A percentile compares a stretch with the other conserved stretches of the same genome.
Evolutionary conservation across 305 asterid genomes (phyloP).

Genomic region (Solanum hybrid): DNA sequence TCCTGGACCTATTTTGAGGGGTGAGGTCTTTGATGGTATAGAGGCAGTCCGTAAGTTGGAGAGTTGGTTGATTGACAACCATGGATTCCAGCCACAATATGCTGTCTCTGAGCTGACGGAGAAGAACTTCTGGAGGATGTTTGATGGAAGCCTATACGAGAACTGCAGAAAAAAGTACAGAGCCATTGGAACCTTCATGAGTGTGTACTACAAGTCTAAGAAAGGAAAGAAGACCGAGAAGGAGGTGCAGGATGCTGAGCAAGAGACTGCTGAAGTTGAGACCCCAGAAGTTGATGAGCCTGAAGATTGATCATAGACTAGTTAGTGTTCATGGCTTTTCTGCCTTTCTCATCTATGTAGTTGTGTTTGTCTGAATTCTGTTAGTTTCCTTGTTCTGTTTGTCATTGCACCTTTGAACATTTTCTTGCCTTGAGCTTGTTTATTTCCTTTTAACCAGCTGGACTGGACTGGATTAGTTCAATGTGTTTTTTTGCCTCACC

Average conservation of each 20-base stretch:
- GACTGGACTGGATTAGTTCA: neutral
- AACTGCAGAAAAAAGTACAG: slow-evolving; percentile 69
- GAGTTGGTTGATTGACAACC: slow-evolving; percentile 86
- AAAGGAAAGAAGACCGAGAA: slow-evolving; percentile 97
- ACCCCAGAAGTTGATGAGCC: slow-evolving; percentile 12
- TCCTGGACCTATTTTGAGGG: slow-evolving; percentile 89
- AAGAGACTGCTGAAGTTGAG: slow-evolving; percentile 64
- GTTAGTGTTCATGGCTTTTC: slow-evolving; percentile 7
- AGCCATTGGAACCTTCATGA: slow-evolving; percentile 95
- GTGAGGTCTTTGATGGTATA: slow-evolving; percentile 80
- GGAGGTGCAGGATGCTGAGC: slow-evolving; percentile 98
- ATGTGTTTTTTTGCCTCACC: neutral
- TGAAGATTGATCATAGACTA: slow-evolving; percentile 6
- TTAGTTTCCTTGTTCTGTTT: neutral
- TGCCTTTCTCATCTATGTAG: neutral
- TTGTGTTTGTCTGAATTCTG: neutral
- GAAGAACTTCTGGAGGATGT: slow-evolving; percentile 98
- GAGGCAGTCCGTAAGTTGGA: slow-evolving; percentile 76
- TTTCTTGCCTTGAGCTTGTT: no score
- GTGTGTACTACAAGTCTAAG: slow-evolving; percentile 86
- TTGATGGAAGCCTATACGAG: slow-evolving; percentile 82
- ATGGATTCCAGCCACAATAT: slow-evolving; percentile 89
- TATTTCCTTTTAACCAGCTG: neutral
- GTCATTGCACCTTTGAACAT: neutral
- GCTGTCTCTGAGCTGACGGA: slow-evolving; percentile 86